A percentile compares a stretch with the other conserved stretches of the same genome.
These are phyloP conservation scores for Aspergillus hancockii DNA, from an alignment of 495 filamentous ascomycete genomes.

Conservation along the genomic window DNA sequence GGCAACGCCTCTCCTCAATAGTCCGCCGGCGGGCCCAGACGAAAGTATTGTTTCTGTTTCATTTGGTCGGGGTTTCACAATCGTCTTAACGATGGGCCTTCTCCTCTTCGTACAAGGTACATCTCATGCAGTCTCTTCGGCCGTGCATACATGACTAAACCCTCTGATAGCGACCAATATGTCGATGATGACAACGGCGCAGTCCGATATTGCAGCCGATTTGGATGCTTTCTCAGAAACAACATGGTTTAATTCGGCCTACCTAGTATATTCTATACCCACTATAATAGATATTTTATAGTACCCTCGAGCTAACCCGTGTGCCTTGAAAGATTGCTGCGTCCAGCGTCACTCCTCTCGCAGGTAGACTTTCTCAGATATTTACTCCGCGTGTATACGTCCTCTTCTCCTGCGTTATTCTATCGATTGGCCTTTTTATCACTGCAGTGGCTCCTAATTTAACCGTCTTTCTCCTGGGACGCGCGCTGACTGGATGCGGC, in stretches of 20 bases:
- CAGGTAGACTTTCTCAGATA: slow-evolving; percentile 65
- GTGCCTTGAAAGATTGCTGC: slow-evolving; percentile 56
- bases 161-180: slow-evolving; percentile 62
- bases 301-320: neutral
- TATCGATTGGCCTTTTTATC: slow-evolving; percentile 62
- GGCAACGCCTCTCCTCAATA: neutral
- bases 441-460: slow-evolving; percentile 59
- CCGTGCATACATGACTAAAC: neutral
- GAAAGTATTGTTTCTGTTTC: slow-evolving; percentile 9
- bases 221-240: slow-evolving; percentile 68
- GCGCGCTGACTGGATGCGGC: slow-evolving; percentile 64
- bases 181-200: slow-evolving; percentile 73
- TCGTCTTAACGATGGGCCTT: slow-evolving; percentile 18
- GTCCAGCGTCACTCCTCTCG: slow-evolving; percentile 65
- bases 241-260: slow-evolving; percentile 76
- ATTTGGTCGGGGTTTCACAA: slow-evolving; percentile 12
- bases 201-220: slow-evolving; percentile 69
- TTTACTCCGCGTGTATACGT: slow-evolving; percentile 66
- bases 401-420: slow-evolving; percentile 53
- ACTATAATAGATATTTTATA: neutral
- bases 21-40: slow-evolving; percentile 1
- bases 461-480: slow-evolving; percentile 62
- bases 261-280: slow-evolving; percentile 42
- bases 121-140: neutral
- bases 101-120: slow-evolving; percentile 23